Conservation (phyloP, 768 basidiomycete species). For the Russula brevipes region DNA sequence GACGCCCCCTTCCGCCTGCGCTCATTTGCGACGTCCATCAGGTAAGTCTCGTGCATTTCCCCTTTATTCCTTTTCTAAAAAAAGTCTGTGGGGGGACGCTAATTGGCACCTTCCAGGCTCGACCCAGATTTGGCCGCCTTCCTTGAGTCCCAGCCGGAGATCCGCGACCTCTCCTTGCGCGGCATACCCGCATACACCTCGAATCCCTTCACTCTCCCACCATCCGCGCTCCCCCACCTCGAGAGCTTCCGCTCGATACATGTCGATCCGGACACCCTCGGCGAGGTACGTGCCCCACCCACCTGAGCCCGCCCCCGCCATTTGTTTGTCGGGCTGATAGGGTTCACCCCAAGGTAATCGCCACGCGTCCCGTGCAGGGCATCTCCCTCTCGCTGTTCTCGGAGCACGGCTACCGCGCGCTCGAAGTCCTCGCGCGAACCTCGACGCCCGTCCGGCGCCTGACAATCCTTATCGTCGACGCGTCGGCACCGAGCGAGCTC, state of each 20-base stretch:
- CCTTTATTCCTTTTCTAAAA: background rate
- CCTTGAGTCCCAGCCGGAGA: too few relatives aligned
- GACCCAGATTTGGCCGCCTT: constrained; percentile 36
- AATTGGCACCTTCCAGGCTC: constrained; percentile 5
- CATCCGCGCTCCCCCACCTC: constrained; percentile 45
- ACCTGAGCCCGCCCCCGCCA: background rate
- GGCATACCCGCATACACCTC: constrained; percentile 41
- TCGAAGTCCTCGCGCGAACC: too few relatives aligned
- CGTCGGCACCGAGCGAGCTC: constrained; percentile 36
- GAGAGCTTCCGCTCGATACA: too few relatives aligned
- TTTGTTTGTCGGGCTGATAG: background rate
- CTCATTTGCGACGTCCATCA: constrained; percentile 36
- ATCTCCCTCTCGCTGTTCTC: too few relatives aligned
- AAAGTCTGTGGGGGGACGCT: background rate
- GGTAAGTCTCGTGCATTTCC: constrained; percentile 30
- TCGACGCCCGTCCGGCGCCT: constrained; percentile 37
- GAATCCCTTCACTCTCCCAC: constrained; percentile 33
- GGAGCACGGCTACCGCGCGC: too few relatives aligned
- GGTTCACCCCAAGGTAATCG: constrained; percentile 35
- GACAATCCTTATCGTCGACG: constrained; percentile 56
- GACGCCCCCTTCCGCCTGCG: too few relatives aligned
- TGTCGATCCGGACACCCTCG: too few relatives aligned
- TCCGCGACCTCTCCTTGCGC: constrained; percentile 25
- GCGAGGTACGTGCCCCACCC: background rate
- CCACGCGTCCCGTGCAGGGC: constrained; percentile 24